These are phyloP conservation scores for Geranomyces michiganensis DNA, from an alignment of 192 early-diverging fungal species.

Conservation along the genomic window DNA sequence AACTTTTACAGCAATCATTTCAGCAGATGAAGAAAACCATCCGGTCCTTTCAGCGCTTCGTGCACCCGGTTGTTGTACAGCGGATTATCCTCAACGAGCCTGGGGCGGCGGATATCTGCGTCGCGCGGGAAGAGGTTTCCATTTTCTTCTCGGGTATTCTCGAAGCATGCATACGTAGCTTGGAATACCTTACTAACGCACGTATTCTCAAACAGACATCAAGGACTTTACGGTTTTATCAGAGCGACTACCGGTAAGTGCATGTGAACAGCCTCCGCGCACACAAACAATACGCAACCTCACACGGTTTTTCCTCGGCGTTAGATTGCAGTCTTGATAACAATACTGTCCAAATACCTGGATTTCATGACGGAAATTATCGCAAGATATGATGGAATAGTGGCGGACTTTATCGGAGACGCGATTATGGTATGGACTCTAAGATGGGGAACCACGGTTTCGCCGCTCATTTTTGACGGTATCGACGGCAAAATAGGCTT, in stretches of 20 bases:
- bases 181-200: too few species aligned
- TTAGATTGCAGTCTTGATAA: slow-evolving; percentile 12
- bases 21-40: slow-evolving; percentile 9
- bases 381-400: slow-evolving; percentile 9
- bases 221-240: slow-evolving; percentile 17
- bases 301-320: too few species aligned
- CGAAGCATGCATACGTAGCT: too few species aligned
- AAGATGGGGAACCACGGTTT: too few species aligned
- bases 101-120: slow-evolving; percentile 12
- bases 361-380: slow-evolving; percentile 13
- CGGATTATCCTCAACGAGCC: slow-evolving; percentile 12
- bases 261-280: too few species aligned
- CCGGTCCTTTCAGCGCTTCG: slow-evolving; percentile 6
- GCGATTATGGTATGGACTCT: slow-evolving; percentile 7
- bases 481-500: too few species aligned
- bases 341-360: slow-evolving; percentile 13
- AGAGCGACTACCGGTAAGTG: background rate
- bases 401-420: slow-evolving; percentile 9
- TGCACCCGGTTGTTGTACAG: slow-evolving; percentile 15
- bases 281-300: too few species aligned
- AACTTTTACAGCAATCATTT: slow-evolving; percentile 7
- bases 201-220: too few species aligned
- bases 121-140: slow-evolving; percentile 8
- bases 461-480: too few species aligned
- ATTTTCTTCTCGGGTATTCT: slow-evolving; percentile 21